Evolutionary conservation across 768 basidiomycete species (phyloP).

Genomic region (Leccinum boreale): DNA sequence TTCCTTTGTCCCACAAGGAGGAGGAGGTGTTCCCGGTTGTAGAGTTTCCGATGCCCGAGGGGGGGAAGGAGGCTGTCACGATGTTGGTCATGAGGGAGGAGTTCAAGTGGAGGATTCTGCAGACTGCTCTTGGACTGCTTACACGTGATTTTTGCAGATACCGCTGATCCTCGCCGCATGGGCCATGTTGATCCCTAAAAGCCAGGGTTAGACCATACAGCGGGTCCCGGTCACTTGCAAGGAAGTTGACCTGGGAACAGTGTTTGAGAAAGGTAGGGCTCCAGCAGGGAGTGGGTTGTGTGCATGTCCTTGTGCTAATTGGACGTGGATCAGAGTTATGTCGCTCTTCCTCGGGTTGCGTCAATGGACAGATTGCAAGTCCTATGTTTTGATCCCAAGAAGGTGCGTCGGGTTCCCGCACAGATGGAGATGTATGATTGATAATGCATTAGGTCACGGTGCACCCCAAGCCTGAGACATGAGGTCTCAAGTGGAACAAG

Average conservation of each 20-base stretch:
- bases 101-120: slow-evolving; percentile 48
- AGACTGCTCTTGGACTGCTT: slow-evolving; percentile 36
- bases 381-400: slow-evolving; percentile 48
- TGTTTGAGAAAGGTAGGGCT: too few relatives aligned
- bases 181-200: slow-evolving; percentile 79
- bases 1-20: slow-evolving; percentile 33
- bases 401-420: slow-evolving; percentile 30
- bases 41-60: slow-evolving; percentile 41
- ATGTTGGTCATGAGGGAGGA: slow-evolving; percentile 47
- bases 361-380: slow-evolving; percentile 53
- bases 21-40: slow-evolving; percentile 46
- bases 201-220: slow-evolving; percentile 71
- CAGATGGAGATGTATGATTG: neutral
- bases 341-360: slow-evolving; percentile 50
- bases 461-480: slow-evolving; percentile 36
- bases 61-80: slow-evolving; percentile 38
- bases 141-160: slow-evolving; percentile 37
- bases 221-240: slow-evolving; percentile 39
- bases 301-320: neutral
- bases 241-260: slow-evolving; percentile 54
- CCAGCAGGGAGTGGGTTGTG: too few relatives aligned
- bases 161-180: slow-evolving; percentile 67
- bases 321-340: slow-evolving; percentile 44
- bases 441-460: slow-evolving; percentile 35
- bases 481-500: slow-evolving; percentile 41